Conservation (phyloP, 2,329 filamentous ascomycete genomes). For the Dryadomyces quercus-mongolicae region DNA sequence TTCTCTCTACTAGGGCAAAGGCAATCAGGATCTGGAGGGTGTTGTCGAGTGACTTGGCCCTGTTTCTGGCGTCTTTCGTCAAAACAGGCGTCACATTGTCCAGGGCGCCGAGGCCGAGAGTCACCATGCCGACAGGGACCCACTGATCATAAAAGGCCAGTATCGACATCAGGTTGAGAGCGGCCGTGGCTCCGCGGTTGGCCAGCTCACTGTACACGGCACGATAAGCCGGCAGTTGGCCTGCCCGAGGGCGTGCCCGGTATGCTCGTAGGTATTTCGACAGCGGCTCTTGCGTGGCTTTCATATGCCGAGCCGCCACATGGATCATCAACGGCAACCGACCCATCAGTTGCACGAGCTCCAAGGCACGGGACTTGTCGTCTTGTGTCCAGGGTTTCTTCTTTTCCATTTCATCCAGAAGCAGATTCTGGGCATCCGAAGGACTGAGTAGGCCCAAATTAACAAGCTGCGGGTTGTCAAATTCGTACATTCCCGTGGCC, state of each 20-base stretch:
- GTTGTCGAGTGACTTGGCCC: conserved; percentile 28
- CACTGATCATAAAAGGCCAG: conserved; percentile 54
- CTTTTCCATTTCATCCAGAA: conserved; percentile 51
- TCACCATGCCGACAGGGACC: conserved; percentile 54
- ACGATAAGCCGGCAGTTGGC: conserved; percentile 32
- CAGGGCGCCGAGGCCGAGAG: conserved; percentile 36
- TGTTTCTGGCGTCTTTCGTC: conserved; percentile 25
- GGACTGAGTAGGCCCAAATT: conserved; percentile 41
- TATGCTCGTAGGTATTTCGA: conserved; percentile 48
- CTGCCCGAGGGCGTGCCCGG: conserved; percentile 40
- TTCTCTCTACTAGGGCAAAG: conserved; percentile 39
- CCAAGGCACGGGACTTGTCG: conserved; percentile 43
- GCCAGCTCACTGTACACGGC: conserved; percentile 37
- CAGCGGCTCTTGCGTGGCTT: conserved; percentile 47
- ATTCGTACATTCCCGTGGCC: conserved; percentile 40
- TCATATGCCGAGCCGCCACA: conserved; percentile 49
- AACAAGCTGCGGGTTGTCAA: conserved; percentile 45
- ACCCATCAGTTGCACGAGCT: conserved; percentile 51
- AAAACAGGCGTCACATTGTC: conserved; percentile 34
- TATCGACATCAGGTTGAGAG: conserved; percentile 52
- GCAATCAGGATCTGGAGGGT: conserved; percentile 37
- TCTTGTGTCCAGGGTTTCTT: conserved; percentile 38
- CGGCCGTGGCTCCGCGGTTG: conserved; percentile 33
- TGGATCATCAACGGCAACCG: conserved; percentile 57
- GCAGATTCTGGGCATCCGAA: conserved; percentile 45